Base-by-base conservation (phyloP, 805 yeast genomes). In the Metschnikowia kunwiensis region DNA sequence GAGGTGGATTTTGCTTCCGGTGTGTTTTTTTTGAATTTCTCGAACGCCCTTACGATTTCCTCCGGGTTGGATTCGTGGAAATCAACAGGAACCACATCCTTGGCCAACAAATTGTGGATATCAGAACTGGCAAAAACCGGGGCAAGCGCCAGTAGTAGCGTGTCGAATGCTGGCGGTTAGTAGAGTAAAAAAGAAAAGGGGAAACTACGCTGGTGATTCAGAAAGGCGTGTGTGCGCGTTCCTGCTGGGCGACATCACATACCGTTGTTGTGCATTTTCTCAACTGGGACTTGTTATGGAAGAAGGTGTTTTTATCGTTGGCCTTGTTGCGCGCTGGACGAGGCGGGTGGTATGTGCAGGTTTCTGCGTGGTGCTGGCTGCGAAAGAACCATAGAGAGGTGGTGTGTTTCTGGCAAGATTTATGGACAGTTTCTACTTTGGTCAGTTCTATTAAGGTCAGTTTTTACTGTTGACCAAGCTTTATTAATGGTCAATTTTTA, bases 1-100 rank as follows among this genome's bases (percentile, higher is more conserved):
- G 77, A 68, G 0, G 74, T 70, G 16, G 35, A 50, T 36, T 30
- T 46, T 30, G 22, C 50, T 53, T 25, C 58, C 15, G 48, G 60
- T 21, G 53, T 53, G 16, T 53, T 34, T 17, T 65, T 64, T 12
- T 68, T 42, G 27, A 29, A 48, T 55, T 70, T 19, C 53, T 57
- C 21, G 40, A 69, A 73, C 0, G 80, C 67, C 1, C 57, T 57
- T 17, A 68, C 60, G 14, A 80, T 68, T 27, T 58, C 57, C 5
- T 54, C 47, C 1, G 79, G 70, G 25, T 70, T 62, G 1, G 50
- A 34, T 50, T 78, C 83, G 40, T 53, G 61, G 46, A 78, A 78
- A 2, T 56, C 55, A 3, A 53, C 43, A 7, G 84, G 83, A 32
- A 80, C 52, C 30, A 40, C 42, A 12, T 35, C 33, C 15, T 43